These are phyloP conservation scores for Cucurbita pepo DNA, from an alignment of 306 rosid species.

Conservation along the genomic window DNA sequence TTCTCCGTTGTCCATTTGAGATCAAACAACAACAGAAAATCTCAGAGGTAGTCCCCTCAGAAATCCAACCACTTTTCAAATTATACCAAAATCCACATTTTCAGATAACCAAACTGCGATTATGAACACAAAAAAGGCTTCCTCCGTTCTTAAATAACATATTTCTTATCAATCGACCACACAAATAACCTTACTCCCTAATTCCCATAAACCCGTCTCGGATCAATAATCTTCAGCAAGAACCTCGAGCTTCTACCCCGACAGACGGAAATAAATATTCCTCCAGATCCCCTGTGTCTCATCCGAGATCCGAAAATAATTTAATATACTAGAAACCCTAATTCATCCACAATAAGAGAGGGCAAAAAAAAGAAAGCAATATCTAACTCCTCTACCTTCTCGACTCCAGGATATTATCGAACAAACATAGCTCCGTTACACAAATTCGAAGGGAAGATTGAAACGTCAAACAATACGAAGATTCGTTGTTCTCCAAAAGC, in stretches of 20 bases:
- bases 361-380: background rate
- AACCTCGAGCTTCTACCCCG: background rate
- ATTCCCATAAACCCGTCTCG: background rate
- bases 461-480: background rate
- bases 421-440: background rate
- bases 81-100: background rate
- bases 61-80: background rate
- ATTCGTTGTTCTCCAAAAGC: background rate
- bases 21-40: background rate
- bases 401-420: background rate
- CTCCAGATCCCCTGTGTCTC: background rate
- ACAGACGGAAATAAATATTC: too few relatives aligned
- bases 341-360: background rate
- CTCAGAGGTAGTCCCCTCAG: background rate
- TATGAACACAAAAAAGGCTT: background rate
- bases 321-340: background rate
- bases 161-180: background rate
- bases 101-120: background rate
- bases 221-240: background rate
- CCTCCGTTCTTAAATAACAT: background rate
- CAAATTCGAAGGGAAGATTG: background rate
- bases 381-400: background rate
- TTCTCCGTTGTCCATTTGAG: slow-evolving; percentile 56
- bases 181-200: background rate
- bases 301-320: background rate